Evolutionary conservation across 441 rosid genomes (phyloP), one percentile per base, ranked within the genome.

Genomic region (Bruguiera hainesii): DNA sequence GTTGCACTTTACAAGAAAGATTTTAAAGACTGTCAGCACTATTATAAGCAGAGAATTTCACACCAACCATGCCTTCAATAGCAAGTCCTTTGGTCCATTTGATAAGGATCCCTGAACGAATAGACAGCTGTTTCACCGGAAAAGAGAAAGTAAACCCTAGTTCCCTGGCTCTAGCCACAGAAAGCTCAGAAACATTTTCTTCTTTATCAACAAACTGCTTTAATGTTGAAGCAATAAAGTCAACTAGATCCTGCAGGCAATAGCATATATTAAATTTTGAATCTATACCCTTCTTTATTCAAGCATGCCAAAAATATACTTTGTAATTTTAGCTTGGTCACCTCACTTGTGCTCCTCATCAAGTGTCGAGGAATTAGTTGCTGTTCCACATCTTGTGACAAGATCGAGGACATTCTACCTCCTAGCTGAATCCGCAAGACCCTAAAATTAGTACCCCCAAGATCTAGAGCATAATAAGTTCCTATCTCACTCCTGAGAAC

Each of bases 81-180:
- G 76, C 82, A 76, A 92, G 90, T 74, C 91, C 97, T 79, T 92
- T 92, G 61, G 96, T 95, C 97, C 98, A 92, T 76, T 85, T 86
- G 62, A 90, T 76, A 71, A 95, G 85, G 74, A 71, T 61, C 65
- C 97, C 99, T 0, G 97, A 85, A 58, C 84, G 77, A 52, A 78
- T 73, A 48, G 99, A 92, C 5, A 69, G 76, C 63, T 92, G 99
- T 73, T 83, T 95, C 60, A 92, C 87, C 6, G 99, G 99, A 76
- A 90, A 95, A n/a, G 99, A 92, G 73, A 95, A 90, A 50, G 97
- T 89, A 72, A 95, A 92, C 33, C 96, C 98, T 61, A 91, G 88
- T 67, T 88, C 88, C 82, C 83, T 85, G 73, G 71, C 75, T 66
- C 66, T 77, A 56, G 42, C 61, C 28, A 58, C 23, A 50, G 89